Percentiles rank a stretch among this genome's conserved stretches.
Evolutionary conservation across 805 yeast species (phyloP).

Genomic region (Suhomyces pyralidae): DNA sequence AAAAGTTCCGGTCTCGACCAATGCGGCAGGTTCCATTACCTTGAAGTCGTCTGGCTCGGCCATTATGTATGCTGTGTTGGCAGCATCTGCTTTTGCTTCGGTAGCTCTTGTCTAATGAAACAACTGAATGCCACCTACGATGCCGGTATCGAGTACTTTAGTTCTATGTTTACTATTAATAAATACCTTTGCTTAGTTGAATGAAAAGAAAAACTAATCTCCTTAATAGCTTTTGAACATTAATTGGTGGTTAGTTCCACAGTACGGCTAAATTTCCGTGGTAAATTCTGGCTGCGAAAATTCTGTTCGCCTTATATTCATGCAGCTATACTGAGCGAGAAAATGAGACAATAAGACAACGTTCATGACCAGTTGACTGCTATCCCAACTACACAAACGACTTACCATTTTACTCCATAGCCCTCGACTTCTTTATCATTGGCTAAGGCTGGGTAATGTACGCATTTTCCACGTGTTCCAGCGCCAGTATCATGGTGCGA

Average conservation of each 20-base stretch:
- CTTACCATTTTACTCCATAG: too few species aligned
- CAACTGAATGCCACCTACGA: not conserved
- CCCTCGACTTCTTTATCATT: too few species aligned
- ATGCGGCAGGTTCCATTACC: constrained; percentile 1
- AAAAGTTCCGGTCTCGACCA: not conserved
- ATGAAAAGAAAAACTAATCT: not conserved
- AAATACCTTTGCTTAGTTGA: not conserved
- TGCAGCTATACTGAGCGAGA: too few species aligned
- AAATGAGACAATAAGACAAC: too few species aligned
- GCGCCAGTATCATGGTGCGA: too few species aligned
- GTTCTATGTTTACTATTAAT: not conserved
- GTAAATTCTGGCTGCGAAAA: not conserved
- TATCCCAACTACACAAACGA: too few species aligned
- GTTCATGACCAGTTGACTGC: too few species aligned
- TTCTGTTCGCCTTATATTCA: too few species aligned
- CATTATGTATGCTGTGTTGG: not conserved
- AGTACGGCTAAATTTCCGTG: not conserved
- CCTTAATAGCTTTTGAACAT: not conserved
- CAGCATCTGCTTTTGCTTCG: constrained; percentile 1
- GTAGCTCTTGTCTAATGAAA: not conserved
- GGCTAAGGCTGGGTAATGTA: too few species aligned
- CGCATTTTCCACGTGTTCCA: too few species aligned
- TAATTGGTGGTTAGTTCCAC: not conserved
- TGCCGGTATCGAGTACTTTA: not conserved
- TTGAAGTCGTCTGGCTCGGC: not conserved